Evolutionary conservation across 2,329 filamentous ascomycete genomes (phyloP), one percentile per base, ranked within the genome.

Genomic region (Didymella exigua): DNA sequence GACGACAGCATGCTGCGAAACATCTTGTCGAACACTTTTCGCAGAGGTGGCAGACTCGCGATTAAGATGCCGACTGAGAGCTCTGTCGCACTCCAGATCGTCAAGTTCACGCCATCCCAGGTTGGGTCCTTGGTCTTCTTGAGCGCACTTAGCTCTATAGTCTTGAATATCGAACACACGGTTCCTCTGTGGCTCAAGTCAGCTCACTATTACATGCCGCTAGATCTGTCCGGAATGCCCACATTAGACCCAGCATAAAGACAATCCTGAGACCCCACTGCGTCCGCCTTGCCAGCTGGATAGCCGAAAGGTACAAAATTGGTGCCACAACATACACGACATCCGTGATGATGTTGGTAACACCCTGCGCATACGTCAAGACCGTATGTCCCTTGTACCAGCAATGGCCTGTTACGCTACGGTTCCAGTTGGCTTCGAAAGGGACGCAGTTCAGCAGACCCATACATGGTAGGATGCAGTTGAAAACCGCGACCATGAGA

Each of bases 381-480:
- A 54, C 49, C 8, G 53, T 29, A 5, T 49, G 38, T 2, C 54
- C 53, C 29, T 63, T 60, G 37, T 60, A 60, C 53, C 65, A 70
- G 52, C 67, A 70, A 29, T 62, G 60, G 1, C 63, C 60, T 21
- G 55, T 37, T 2, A 68, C 26, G 5, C 18, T 11, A 30, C 48
- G 54, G 23, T 71, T 69, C 67, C 68, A 71, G 23, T 70, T 70
- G 13, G 60, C 56, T 21, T 70, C 66, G n/a, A 70, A 65, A 5
- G 67, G 66, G 10, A 56, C 65, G 37, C 60, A 63, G 16, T 56
- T 59, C 26, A 70, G 65, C 21, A 60, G 31, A 1, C 58, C 58
- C 42, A 68, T 56, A 1, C 63, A 50, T 0, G 67, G 66, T 2
- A 68, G 14, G 1, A 65, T 42, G 5, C 66, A 52, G 51, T 67